These are phyloP conservation scores for Cochlearia excelsa DNA, from an alignment of 345 rosid genomes.

Conservation along the genomic window DNA sequence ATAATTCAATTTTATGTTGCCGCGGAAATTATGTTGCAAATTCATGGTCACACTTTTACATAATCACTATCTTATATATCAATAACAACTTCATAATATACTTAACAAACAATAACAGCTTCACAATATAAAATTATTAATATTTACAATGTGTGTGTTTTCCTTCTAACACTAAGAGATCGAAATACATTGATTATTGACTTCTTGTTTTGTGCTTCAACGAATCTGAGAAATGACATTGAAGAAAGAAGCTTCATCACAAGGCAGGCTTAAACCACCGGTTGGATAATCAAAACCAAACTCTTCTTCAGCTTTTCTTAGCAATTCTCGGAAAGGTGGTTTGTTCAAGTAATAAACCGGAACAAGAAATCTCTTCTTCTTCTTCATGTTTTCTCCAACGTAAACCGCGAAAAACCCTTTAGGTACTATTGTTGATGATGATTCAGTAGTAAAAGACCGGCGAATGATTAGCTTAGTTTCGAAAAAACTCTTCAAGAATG, in stretches of 20 bases:
- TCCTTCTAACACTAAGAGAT: conserved; percentile 5
- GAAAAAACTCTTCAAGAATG: conserved; percentile 26
- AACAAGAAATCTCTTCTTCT: conserved; percentile 38
- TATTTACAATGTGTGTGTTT: conserved; percentile 17
- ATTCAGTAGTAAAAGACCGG: conserved; percentile 20
- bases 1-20: too few species aligned
- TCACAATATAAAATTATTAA: neutral
- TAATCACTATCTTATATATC: neutral
- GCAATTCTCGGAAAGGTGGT: conserved; percentile 41
- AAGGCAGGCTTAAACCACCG: conserved; percentile 44
- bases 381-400: conserved; percentile 40
- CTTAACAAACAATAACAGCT: too few species aligned
- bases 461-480: conserved; percentile 27
- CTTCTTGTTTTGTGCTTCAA: conserved; percentile 6
- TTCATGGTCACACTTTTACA: too few species aligned
- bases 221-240: conserved; percentile 35
- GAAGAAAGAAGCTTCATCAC: conserved; percentile 42
- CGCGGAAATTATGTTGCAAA: too few species aligned
- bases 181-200: neutral
- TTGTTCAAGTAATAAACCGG: conserved; percentile 40
- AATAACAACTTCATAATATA: too few species aligned
- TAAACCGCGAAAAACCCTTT: conserved; percentile 46
- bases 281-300: conserved; percentile 41
- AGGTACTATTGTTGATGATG: conserved; percentile 35
- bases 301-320: conserved; percentile 45